Evolutionary conservation across 805 yeast species (phyloP), one percentile per base, ranked within the genome.

Genomic region (baker's yeast (Saccharomyces cerevisiae)): DNA sequence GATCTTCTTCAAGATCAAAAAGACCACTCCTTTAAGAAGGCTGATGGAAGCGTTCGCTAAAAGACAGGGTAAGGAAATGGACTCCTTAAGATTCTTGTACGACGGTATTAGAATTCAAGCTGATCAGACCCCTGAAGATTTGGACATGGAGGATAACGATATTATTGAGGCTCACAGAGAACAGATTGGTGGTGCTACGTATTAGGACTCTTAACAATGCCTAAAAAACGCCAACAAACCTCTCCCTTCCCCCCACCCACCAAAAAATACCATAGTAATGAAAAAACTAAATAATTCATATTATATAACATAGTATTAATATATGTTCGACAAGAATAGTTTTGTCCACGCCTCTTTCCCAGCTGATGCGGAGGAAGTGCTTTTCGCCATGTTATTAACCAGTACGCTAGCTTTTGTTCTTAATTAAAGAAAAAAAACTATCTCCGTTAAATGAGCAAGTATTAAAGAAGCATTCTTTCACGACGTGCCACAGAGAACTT

Each of bases 21-120:
- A 88, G 73, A 79, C 91, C 46, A 94, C 99, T 4, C 96, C 92
- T 49, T 80, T 94, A 77, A 87, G 82, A 72, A 87, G 96, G 75
- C 83, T 94, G 65, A 92, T 94, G 90, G 98, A 92, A 67, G 96
- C 97, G 11, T 94, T 92, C 71, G 95, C 98, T 71, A 91, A 91
- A 75, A 87, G 99, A 77, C 96, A 92, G 68, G 98, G 98, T 47
- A 92, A 92, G 71, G 83, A 86, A 59, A 74, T 86, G 67, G 82
- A 80, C 61, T 82, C 92, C 51, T 76, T 94, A 70, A 83, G 98
- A 71, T 94, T 94, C 71, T 77, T 94, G 66, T 85, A 85, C 68
- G 99, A 94, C 61, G 99, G 99, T 59, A 87, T 89, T 62, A 83
- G 98, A 68, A 84, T 94, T 56, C 78, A 80, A 59, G 87, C 91